Evolutionary conservation across 148 eudicot genomes (phyloP).

Genomic region (Limonium bicolor): DNA sequence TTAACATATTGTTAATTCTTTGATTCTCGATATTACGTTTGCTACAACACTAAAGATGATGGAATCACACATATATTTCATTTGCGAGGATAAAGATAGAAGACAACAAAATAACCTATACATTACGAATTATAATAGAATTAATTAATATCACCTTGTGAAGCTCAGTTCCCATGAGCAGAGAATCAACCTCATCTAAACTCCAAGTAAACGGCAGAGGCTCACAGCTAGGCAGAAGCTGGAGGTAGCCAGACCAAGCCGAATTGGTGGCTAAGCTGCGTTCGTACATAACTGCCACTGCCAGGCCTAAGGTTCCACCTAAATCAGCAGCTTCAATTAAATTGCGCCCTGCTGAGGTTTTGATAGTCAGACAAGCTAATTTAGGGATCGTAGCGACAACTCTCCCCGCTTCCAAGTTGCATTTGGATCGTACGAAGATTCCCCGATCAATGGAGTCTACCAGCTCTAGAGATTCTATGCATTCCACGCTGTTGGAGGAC

Average conservation of each 20-base stretch:
- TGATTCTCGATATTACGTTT: too few relatives aligned
- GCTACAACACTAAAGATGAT: background rate
- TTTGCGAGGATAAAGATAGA: background rate
- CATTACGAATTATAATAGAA: background rate
- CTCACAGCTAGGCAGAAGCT: conserved; percentile 41
- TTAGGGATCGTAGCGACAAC: conserved; percentile 74
- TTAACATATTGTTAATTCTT: too few relatives aligned
- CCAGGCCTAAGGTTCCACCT: conserved; percentile 43
- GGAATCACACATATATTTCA: background rate
- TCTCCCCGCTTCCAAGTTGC: conserved; percentile 49
- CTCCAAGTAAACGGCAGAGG: conserved; percentile 67
- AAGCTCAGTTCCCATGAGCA: conserved; percentile 79
- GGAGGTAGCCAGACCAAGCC: conserved; percentile 63
- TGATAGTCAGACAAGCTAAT: conserved; percentile 48
- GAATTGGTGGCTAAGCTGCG: conserved; percentile 45
- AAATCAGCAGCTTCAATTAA: conserved; percentile 41
- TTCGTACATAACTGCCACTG: conserved; percentile 81
- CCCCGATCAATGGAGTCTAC: conserved; percentile 16
- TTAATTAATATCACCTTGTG: conserved; percentile 32
- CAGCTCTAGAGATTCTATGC: conserved; percentile 47
- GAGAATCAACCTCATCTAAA: conserved; percentile 34
- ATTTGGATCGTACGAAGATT: conserved; percentile 32
- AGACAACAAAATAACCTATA: background rate
- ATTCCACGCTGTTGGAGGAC: conserved; percentile 26
- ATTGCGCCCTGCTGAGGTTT: conserved; percentile 36